phyloP scores from a whole-genome alignment of 257 asterid genomes.

The Salvia miltiorrhiza region DNA sequence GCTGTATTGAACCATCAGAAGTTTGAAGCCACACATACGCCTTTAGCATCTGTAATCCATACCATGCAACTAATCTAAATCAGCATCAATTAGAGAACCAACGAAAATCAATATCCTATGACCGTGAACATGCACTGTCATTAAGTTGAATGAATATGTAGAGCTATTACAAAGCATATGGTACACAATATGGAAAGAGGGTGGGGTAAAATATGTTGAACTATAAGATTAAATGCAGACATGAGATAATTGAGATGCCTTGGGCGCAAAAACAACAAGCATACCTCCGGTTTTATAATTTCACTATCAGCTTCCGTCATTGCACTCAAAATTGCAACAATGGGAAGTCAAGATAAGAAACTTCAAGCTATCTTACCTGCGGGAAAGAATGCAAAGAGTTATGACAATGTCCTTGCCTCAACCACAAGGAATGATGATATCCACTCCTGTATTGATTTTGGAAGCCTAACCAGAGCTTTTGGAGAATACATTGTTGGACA shows the following conservation, averaged over 20 bases:
- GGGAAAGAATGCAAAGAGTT: conserved; percentile 18
- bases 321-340: conserved; percentile 20
- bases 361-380: conserved; percentile 31
- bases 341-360: conserved; percentile 9
- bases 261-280: background rate
- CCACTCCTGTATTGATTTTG: conserved; percentile 7
- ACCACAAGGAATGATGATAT: conserved; percentile 9
- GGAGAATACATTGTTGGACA: background rate
- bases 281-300: conserved; percentile 55
- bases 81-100: background rate
- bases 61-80: conserved; percentile 15
- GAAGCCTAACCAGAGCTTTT: background rate
- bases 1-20: conserved; percentile 74
- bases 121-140: background rate
- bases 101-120: background rate
- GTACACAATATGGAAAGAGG: background rate
- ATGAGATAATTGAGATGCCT: conserved; percentile 2
- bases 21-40: conserved; percentile 89
- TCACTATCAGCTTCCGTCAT: conserved; percentile 61
- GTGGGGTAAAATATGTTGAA: background rate
- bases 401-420: conserved; percentile 2
- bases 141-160: background rate
- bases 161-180: background rate
- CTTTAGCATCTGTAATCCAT: conserved; percentile 61
- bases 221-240: conserved; percentile 9